Base-by-base conservation (phyloP, 2,329 filamentous ascomycete species). In the Sporothrix inflata region DNA sequence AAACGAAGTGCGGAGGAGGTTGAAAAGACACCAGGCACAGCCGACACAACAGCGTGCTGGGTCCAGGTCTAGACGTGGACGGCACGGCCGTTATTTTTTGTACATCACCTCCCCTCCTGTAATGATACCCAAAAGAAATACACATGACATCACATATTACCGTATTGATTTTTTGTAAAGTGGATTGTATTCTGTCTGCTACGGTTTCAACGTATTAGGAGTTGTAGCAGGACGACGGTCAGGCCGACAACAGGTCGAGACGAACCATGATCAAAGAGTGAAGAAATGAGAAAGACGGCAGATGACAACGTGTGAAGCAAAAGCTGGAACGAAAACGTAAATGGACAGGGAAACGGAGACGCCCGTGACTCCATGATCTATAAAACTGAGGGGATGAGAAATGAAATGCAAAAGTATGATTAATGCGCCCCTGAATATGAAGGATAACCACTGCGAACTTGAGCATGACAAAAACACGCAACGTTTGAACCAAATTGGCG, bases 11-110 rank as follows among this genome's bases (percentile, higher is more conserved):
- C 45, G 5, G n/a, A n/a, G n/a, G n/a, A n/a, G 4, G 9, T 12
- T n/a, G 34, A 38, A 24, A 45, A 61, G 21, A 47, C 68, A 3
- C 12, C 38, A 7, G 45, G 34, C 24, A 3, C 16, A 4, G 70
- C 63, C 1, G 73, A 45, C 16, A 72, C 73, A 45, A 71, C 74
- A 3, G 63, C 57, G 1, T 55, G 40, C 57, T 74, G 72, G 74
- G 57, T 74, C 27, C 69, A 72, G 49, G 68, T 74, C 1, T 75
- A 71, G 21, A 49, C 9, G 57, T 45, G 40, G 40, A 45, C 12
- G n/a, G n/a, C n/a, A n/a, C n/a, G n/a, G n/a, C n/a, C n/a, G n/a
- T n/a, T n/a, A n/a, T n/a, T n/a, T n/a, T n/a, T n/a, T n/a, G 51
- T 55, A 30, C 24, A 30, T 16, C 51, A 16, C 51, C 60, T 45